A percentile compares a stretch with the other conserved stretches of the same genome.
Evolutionary conservation across 495 filamentous ascomycete genomes (phyloP).

Genomic region (Aspergillus asperescens): DNA sequence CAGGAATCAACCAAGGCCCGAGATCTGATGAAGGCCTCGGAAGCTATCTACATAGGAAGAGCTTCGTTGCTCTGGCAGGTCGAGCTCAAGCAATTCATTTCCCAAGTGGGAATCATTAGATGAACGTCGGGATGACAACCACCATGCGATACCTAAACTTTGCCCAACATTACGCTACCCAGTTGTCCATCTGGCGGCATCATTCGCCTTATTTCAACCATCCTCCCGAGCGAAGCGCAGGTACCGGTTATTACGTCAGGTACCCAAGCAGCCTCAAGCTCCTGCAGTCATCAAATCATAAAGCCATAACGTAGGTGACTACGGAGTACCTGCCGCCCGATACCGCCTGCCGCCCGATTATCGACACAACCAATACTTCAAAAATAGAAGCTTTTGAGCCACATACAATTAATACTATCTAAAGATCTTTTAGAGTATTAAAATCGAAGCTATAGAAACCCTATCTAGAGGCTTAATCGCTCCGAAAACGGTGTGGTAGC

Average conservation of each 20-base stretch:
- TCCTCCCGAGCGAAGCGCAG: neutral
- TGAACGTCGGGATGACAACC: constrained; percentile 2
- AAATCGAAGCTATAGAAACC: too few relatives aligned
- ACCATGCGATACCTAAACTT: neutral
- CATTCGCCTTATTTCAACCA: constrained; percentile 6
- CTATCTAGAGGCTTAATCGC: too few relatives aligned
- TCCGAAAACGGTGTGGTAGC: too few relatives aligned
- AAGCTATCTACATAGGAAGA: too few relatives aligned
- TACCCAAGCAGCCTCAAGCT: neutral
- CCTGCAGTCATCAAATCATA: constrained; percentile 1
- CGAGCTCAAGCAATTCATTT: neutral
- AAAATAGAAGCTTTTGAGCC: neutral
- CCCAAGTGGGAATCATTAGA: constrained; percentile 1
- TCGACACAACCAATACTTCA: too few relatives aligned
- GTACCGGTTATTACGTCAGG: neutral
- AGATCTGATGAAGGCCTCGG: neutral
- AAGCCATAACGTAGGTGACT: neutral
- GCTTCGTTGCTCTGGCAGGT: too few relatives aligned
- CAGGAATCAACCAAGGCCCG: neutral
- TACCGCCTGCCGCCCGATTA: neutral
- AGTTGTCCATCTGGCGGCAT: constrained; percentile 9
- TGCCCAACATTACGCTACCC: constrained; percentile 10
- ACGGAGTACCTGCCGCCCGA: neutral
- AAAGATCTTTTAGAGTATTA: too few relatives aligned
- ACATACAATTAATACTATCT: constrained; percentile 1